A percentile compares a stretch with the other conserved stretches of the same genome.
phyloP scores from a whole-genome alignment of 805 yeast genomes.

The Cyberlindnera xishuangbannaensis region DNA sequence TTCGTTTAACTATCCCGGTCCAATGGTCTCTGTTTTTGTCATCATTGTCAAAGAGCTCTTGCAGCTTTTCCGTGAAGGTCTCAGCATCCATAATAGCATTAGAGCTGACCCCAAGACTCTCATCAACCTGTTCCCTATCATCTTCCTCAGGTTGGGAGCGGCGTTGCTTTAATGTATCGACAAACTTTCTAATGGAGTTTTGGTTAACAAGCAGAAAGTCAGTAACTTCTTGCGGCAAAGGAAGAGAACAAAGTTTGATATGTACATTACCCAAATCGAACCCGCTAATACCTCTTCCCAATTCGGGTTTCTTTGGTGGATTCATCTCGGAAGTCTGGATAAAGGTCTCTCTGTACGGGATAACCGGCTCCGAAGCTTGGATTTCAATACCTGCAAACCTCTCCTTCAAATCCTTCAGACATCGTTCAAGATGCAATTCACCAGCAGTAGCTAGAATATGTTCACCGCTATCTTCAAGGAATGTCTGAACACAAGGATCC shows the following conservation, averaged over 20 bases:
- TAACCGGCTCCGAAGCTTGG: constrained; percentile 83
- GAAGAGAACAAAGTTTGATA: constrained; percentile 39
- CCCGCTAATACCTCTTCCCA: constrained; percentile 46
- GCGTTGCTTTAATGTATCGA: constrained; percentile 9
- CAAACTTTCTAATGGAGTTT: constrained; percentile 34
- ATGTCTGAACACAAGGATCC: constrained; percentile 91
- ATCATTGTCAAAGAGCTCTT: constrained; percentile 26
- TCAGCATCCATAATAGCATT: constrained; percentile 22
- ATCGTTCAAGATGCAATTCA: constrained; percentile 91
- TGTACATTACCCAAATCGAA: constrained; percentile 45
- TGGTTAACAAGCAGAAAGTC: constrained; percentile 45
- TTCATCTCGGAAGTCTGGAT: constrained; percentile 45
- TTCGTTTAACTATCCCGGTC: constrained; percentile 30
- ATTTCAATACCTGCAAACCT: constrained; percentile 91
- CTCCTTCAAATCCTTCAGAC: constrained; percentile 83
- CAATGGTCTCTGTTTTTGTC: constrained; percentile 24
- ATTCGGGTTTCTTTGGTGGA: constrained; percentile 37
- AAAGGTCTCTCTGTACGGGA: constrained; percentile 89
- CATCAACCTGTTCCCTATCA: constrained; percentile 18
- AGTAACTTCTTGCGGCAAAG: constrained; percentile 49
- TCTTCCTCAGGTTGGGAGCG: too few relatives aligned
- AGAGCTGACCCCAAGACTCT: constrained; percentile 10
- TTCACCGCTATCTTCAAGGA: constrained; percentile 86
- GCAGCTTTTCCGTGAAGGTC: constrained; percentile 30
- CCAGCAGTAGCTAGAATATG: constrained; percentile 94